Base-by-base conservation (phyloP, 129 eudicot species). In the Lactuca sativa region DNA sequence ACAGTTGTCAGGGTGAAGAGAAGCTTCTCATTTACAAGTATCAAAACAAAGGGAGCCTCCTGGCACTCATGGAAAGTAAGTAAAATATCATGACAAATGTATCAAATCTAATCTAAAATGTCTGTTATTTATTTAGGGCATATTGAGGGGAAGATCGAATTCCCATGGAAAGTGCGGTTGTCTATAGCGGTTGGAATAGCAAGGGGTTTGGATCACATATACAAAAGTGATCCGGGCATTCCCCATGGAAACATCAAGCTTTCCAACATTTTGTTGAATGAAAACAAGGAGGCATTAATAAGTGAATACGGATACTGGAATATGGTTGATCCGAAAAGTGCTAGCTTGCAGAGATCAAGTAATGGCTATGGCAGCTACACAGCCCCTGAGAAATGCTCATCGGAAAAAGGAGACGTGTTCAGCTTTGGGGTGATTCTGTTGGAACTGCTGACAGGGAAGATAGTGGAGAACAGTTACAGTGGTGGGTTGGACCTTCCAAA, bases 161-260 rank as follows among this genome's bases (percentile, higher is more conserved):
- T 87, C 63, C 86, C 87, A 7, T 87, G 95, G 95, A 84, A 72
- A 41, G 78, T 63, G 36, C 73, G 95, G 44, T 68, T 88, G 44
- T 77, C 86, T 16, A 63, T 88, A 52, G 90, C 88, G 11, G 74
- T 80, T 51, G 95, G 90, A 13, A 80, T 88, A 56, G 95, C 95
- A 52, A 57, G 78, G 67, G 90, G 88, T 12, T 69, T 88, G 61
- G 75, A 77, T 49, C 77, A 73, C 78, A 79, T 88, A 74, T 80
- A 84, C 70, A 75, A 52, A 59, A 77, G 69, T 11, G 47, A 48
- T 4, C 64, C 60, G 4, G 72, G 30, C 32, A 84, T 82, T 55
- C 90, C 95, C 9, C 95, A 88, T 63, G 95, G 95, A 43, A 88
- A 82, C 69, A 64, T 88, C 38, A 84, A 88, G 78, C 90, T 66